Base-by-base conservation (phyloP, 805 yeast species). In the Cyberlindnera meyerae region DNA sequence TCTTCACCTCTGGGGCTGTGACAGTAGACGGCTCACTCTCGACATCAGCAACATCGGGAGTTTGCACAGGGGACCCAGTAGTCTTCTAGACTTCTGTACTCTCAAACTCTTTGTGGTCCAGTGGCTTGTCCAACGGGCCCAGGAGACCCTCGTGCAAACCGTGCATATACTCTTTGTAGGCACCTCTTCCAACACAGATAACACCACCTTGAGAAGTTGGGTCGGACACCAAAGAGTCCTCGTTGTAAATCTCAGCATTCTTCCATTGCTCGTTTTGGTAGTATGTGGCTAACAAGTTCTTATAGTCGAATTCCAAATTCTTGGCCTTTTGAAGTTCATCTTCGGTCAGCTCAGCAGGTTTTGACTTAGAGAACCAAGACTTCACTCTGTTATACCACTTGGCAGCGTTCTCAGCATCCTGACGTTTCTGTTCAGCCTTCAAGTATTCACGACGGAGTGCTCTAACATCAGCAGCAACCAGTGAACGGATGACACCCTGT, bases 121-220 rank as follows among this genome's bases (percentile, higher is more conserved):
- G 3, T 25, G 82, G 77, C 38, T 65, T 60, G 12, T 74, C 87
- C 40, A 90, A 64, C 2, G 97, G 97, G 0, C 98, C 98, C 31
- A 93, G 61, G 55, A 93, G 70, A 6, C 98, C 98, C 64, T 93
- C 98, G 50, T 93, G 96, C 9, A 93, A 57, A 8, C 99, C 99
- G 29, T 73, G 71, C 36, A 93, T 57, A 56, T 87, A 93, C 66
- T 93, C 99, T 58, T 90, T 90, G 58, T 75, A 93, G 0, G 97
- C 90, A 39, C 98, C 98, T 57, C 99, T 73, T 5, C 99, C 99
- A 18, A 93, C 64, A 56, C 96, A 85, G 15, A 93, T 72, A 11
- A 88, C 81, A 29, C 97, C 98, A 18, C 97, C 97, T 8, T 79
- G 73, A 20, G 68, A 36, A 11, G 56, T 55, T 3, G 75, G 71